phyloP scores from a whole-genome alignment of 805 yeast genomes.

The Kregervanrija delftensis region DNA sequence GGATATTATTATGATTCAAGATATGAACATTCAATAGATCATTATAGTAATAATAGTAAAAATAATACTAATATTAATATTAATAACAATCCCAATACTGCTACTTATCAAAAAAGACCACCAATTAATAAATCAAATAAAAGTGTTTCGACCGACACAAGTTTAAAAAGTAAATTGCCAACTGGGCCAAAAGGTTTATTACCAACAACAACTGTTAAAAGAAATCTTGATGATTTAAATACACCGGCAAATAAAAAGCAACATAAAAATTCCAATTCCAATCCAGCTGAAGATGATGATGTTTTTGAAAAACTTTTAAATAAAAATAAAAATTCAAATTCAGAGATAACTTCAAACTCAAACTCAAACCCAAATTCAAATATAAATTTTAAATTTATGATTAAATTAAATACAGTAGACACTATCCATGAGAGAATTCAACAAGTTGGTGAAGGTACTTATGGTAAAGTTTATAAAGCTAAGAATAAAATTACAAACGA shows the following conservation, averaged over 20 bases:
- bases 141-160: too few species aligned
- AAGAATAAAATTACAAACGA: conserved; percentile 59
- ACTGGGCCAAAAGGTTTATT: conserved; percentile 10
- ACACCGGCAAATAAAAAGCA: neutral
- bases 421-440: conserved; percentile 59
- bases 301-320: conserved; percentile 6
- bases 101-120: too few species aligned
- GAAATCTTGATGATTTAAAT: neutral
- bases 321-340: neutral
- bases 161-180: conserved; percentile 4
- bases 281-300: conserved; percentile 9
- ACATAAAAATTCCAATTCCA: neutral
- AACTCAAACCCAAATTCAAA: neutral
- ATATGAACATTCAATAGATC: too few species aligned
- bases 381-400: conserved; percentile 5
- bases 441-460: conserved; percentile 99
- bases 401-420: conserved; percentile 3
- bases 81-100: too few species aligned
- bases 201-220: neutral
- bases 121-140: too few species aligned
- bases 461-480: conserved; percentile 93
- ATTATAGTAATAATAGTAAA: too few species aligned
- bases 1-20: too few species aligned
- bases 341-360: neutral
- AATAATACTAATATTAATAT: too few species aligned